Base-by-base conservation (phyloP, 1,139 yeast genomes). In the Pneumocystis oryctolagi region DNA sequence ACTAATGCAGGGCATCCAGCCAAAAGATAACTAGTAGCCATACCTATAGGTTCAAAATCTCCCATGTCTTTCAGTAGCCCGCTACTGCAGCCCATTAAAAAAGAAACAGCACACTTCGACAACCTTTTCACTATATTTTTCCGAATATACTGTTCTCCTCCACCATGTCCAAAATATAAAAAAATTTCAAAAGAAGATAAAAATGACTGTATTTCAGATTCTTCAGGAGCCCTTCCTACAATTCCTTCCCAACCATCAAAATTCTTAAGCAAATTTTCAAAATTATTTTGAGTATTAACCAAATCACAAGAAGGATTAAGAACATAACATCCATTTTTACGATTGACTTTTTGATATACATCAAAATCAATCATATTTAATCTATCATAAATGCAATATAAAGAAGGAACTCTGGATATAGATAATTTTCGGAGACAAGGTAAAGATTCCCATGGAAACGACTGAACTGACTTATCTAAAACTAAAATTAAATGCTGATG, bases 31-130 rank as follows among this genome's bases (percentile, higher is more conserved):
- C 86, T 84, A 68, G 82, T 80, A 0, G 88, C 80, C 5, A 89
- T 86, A 0, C 97, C 96, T 70, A 80, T 79, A 0, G 95, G 85
- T 67, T 84, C 89, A 64, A 86, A 77, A 12, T 78, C 72, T 1
- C 94, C 90, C 65, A 81, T 79, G 18, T 75, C 75, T 30, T 66
- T 66, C 62, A 89, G 75, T 0, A 82, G 77, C 0, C 96, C 96
- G 0, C 97, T 90, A 0, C 96, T 87, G 70, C 98, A 92, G 0
- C 98, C 98, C 60, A 92, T 75, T n/a, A 92, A 76, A 59, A 92
- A 77, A 12, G 87, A 77, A 0, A 96, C 89, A 0, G 94, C 85
- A 55, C 87, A 76, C 0, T 64, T 67, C 1, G 71, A 68, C 64
- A 79, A 72, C 20, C 74, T 71, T 65, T 82, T 82, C 60, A 85